A percentile compares a stretch with the other conserved stretches of the same genome.
phyloP scores from a whole-genome alignment of 176 grass and related monocot genomes.

The Guadua angustifolia region DNA sequence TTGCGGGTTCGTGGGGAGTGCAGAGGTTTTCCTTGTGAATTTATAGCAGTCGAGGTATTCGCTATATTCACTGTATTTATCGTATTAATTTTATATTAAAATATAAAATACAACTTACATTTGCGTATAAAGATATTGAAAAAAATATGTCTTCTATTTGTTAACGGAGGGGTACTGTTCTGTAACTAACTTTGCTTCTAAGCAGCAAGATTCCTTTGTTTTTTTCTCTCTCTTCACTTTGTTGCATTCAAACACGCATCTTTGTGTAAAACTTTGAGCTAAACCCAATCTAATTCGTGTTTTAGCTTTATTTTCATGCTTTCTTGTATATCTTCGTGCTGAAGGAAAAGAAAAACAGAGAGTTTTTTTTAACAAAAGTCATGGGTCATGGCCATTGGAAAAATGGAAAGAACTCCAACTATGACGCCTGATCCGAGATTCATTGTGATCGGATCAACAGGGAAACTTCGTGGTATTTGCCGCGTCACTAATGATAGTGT shows the following conservation, averaged over 20 bases:
- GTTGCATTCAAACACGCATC: not conserved
- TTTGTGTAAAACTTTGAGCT: not conserved
- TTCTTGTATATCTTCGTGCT: not conserved
- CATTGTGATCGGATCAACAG: no score
- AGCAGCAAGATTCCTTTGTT: conserved; percentile 8
- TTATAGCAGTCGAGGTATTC: conserved; percentile 29
- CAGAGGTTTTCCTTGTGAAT: conserved; percentile 25
- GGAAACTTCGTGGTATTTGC: no score
- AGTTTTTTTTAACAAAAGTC: not conserved
- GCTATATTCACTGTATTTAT: no score
- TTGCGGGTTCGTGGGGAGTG: not conserved
- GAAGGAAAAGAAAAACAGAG: not conserved
- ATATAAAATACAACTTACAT: no score
- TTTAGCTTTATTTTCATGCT: not conserved
- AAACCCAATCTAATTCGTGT: not conserved
- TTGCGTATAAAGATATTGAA: no score
- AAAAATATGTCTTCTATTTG: no score
- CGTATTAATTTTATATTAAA: no score
- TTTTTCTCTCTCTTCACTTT: not conserved
- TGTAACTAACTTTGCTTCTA: conserved; percentile 41
- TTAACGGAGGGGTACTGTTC: not conserved
- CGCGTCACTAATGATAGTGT: no score
- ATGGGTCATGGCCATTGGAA: no score
- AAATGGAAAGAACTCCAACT: not conserved
- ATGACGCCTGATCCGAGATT: not conserved